These are phyloP conservation scores for Arthrinium phaeospermum DNA, from an alignment of 2,329 filamentous ascomycete genomes.

Conservation along the genomic window DNA sequence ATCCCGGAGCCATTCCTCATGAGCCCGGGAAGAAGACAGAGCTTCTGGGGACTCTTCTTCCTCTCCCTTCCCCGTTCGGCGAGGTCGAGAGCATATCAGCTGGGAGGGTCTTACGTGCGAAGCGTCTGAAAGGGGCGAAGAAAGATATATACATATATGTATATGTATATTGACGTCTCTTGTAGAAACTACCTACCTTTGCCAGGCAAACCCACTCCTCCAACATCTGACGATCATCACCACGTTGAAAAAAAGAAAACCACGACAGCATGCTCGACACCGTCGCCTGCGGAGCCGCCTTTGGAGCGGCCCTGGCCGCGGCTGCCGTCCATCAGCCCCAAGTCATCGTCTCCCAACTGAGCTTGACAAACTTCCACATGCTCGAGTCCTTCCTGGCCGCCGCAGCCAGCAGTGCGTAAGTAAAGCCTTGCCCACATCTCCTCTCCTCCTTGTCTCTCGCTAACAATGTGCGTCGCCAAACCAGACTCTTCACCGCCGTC, in stretches of 20 bases:
- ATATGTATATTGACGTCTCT: not conserved
- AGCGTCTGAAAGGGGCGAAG: not conserved
- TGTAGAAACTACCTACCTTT: not conserved
- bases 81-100: not conserved
- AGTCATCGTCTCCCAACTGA: constrained; percentile 66
- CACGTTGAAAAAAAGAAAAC: not conserved
- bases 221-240: not conserved
- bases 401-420: constrained; percentile 66
- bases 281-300: constrained; percentile 58
- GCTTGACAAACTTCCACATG: constrained; percentile 68
- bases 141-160: not conserved
- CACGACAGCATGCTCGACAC: constrained; percentile 16
- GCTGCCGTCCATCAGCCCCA: constrained; percentile 66
- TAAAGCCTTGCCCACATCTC: constrained; percentile 23
- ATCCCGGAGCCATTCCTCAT: not conserved
- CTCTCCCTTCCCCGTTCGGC: not conserved
- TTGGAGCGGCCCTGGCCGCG: constrained; percentile 65
- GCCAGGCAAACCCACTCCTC: not conserved
- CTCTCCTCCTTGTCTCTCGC: not conserved
- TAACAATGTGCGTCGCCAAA: too few species aligned
- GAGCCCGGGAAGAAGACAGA: not conserved
- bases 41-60: not conserved
- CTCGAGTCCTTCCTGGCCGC: constrained; percentile 68
- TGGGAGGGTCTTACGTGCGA: not conserved
- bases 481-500: constrained; percentile 52